Evolutionary conservation across 768 basidiomycete species (phyloP).

Genomic region (Rubroboletus pulcherrimus): DNA sequence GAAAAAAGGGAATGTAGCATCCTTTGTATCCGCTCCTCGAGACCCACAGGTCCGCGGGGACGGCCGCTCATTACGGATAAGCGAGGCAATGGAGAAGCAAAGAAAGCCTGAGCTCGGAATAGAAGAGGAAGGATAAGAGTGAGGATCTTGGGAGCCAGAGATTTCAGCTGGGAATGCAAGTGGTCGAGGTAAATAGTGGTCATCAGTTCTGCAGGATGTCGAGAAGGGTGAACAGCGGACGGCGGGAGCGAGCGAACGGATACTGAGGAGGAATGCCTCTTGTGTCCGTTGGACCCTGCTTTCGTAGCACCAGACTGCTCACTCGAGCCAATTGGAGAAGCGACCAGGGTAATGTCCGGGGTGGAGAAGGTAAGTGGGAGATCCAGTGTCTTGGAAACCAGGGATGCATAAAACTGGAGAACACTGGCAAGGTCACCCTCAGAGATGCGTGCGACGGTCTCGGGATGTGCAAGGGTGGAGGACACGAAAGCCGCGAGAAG

Average conservation of each 20-base stretch:
- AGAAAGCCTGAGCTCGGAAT: conserved; percentile 67
- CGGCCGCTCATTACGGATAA: conserved; percentile 49
- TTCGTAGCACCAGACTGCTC: conserved; percentile 24
- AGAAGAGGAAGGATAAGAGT: conserved; percentile 61
- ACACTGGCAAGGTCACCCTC: conserved; percentile 56
- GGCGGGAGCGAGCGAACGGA: conserved; percentile 45
- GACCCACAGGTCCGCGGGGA: conserved; percentile 27
- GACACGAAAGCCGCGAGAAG: conserved; percentile 57
- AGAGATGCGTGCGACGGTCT: conserved; percentile 56
- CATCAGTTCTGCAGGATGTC: conserved; percentile 61
- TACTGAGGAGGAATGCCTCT: conserved; percentile 59
- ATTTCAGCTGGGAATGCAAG: conserved; percentile 57
- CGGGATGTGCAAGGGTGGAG: conserved; percentile 44
- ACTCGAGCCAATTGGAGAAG: conserved; percentile 32
- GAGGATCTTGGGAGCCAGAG: conserved; percentile 52
- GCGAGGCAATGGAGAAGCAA: conserved; percentile 63
- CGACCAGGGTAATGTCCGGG: conserved; percentile 11
- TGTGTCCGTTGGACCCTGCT: conserved; percentile 39
- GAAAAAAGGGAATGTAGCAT: conserved; percentile 53
- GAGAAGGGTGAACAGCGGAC: conserved; percentile 29
- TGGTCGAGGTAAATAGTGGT: conserved; percentile 61
- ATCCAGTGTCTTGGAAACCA: conserved; percentile 54
- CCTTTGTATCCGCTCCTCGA: conserved; percentile 57
- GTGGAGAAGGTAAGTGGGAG: conserved; percentile 22
- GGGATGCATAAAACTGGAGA: conserved; percentile 53